Percentiles rank a stretch among this genome's conserved stretches.
phyloP scores from a whole-genome alignment of 139 green algal species.

The Volvox africanus region DNA sequence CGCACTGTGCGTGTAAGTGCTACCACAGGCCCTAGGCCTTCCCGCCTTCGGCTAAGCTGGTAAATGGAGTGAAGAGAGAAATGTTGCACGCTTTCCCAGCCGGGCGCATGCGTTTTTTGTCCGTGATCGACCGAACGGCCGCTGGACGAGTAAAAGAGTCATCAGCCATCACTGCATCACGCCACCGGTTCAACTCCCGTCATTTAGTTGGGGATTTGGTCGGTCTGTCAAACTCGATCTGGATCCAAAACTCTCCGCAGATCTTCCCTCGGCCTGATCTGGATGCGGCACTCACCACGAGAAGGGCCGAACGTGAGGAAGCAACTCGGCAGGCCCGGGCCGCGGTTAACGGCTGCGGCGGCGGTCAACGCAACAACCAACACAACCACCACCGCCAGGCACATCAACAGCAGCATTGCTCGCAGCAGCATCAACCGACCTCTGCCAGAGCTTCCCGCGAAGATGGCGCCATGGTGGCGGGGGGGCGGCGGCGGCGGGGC shows the following conservation, averaged over 20 bases:
- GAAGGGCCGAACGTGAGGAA: conserved; percentile 54
- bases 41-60: too few species aligned
- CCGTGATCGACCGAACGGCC: too few species aligned
- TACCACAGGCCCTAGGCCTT: too few species aligned
- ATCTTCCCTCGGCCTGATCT: conserved; percentile 58
- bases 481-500: background rate
- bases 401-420: background rate
- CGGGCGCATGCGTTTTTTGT: too few species aligned
- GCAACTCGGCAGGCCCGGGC: conserved; percentile 42
- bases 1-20: too few species aligned
- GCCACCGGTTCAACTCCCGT: too few species aligned
- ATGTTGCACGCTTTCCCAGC: too few species aligned
- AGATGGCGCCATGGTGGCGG: background rate
- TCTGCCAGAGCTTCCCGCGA: background rate
- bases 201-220: too few species aligned
- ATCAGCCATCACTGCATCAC: too few species aligned
- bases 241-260: background rate
- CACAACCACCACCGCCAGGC: background rate
- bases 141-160: too few species aligned
- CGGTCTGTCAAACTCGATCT: too few species aligned
- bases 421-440: background rate
- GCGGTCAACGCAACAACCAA: background rate
- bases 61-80: too few species aligned
- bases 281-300: conserved; percentile 48
- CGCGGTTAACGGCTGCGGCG: background rate